Conservation (phyloP, 1,284 basidiomycete species). For the Tilletia walkeri region DNA sequence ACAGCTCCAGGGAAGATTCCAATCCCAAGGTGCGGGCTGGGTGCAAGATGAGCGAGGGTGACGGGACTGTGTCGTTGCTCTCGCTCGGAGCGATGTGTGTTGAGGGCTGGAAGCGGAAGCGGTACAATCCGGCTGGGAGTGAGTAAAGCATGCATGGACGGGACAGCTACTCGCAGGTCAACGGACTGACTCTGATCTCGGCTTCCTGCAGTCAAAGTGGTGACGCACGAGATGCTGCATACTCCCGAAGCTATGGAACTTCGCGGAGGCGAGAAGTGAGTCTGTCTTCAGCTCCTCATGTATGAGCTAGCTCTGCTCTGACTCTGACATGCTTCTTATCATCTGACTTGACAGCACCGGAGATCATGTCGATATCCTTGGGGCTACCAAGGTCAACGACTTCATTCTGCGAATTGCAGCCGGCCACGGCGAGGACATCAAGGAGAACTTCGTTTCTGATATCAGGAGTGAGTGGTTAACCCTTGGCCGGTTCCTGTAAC, state of each 20-base stretch:
- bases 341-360: conserved; percentile 25
- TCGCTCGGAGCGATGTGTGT: conserved; percentile 94
- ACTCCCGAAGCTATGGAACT: conserved; percentile 72
- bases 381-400: conserved; percentile 80
- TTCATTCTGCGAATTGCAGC: conserved; percentile 84
- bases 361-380: conserved; percentile 85
- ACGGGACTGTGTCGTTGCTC: conserved; percentile 87
- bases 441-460: conserved; percentile 72
- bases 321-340: conserved; percentile 14
- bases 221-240: conserved; percentile 88
- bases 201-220: conserved; percentile 61
- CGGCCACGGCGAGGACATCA: conserved; percentile 58
- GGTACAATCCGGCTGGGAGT: conserved; percentile 85
- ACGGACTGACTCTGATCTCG: background rate
- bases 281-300: background rate
- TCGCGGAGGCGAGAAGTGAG: conserved; percentile 71
- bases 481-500: background rate
- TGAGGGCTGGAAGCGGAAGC: conserved; percentile 78
- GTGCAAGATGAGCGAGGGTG: conserved; percentile 63
- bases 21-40: conserved; percentile 43
- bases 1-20: conserved; percentile 33
- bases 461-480: conserved; percentile 60
- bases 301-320: background rate
- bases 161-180: no score
- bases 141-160: background rate